Base-by-base conservation (phyloP, 371 early-diverging fungal genomes). In the Rhizopus arrhizus region DNA sequence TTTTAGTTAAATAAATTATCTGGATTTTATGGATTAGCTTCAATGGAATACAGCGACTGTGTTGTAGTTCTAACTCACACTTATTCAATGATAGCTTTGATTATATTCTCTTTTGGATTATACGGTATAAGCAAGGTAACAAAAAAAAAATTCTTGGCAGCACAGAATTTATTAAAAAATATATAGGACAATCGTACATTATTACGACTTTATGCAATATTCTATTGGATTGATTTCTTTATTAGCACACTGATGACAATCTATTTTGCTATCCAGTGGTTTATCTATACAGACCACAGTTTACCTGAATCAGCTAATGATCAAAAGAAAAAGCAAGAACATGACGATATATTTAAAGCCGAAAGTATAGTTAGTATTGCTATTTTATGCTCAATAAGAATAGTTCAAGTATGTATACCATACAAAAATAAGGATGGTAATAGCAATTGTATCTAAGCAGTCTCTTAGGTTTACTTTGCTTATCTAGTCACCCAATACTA, bases 171-270 rank as follows among this genome's bases (percentile, higher is more conserved):
- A 35, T 5, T 40, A 22, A 28, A 36, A 51, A 13, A 33, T 51
- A 28, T 34, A 47, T 55, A 69, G 69, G 63, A 70, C 49, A 62
- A 65, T 40, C 43, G 56, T 13, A 48, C 45, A 3, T 51, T 65
- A 12, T 36, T 78, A 15, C 77, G 76, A 9, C 70, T 74, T 72
- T 78, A 72, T 38, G 69, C 71, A 1, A 66, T 73, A 28, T 69
- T 73, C 15, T 81, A 75, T 55, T 81, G 78, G 78, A 10, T 73
- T 16, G 81, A 81, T 59, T 76, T 77, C 15, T 34, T 75, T 15
- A 46, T 78, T 3, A 75, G 73, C 53, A 45, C 64, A 1, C 57
- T 66, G 8, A 61, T 72, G 1, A 77, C 81, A 4, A 52, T 68
- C 7, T 56, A 70, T 58, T 77, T 78, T 59, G 69, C 78, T 11